A percentile compares a stretch with the other conserved stretches of the same genome.
Conservation (phyloP, 768 basidiomycete species). For the Tricholoma matsutake region DNA sequence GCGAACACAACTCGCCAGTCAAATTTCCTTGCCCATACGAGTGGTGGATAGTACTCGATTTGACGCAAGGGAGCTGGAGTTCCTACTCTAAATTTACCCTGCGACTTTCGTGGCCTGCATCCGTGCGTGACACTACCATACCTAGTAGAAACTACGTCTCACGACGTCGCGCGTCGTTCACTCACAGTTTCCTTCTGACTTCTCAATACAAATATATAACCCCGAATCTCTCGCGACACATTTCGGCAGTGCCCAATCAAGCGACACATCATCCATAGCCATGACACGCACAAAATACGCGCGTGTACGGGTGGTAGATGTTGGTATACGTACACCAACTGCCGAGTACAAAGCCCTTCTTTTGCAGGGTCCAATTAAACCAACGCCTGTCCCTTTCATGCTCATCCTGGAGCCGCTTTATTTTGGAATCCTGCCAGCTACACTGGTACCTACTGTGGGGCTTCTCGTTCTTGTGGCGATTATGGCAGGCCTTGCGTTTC, state of each 20-base stretch:
- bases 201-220: constrained; percentile 37
- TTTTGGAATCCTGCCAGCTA: constrained; percentile 56
- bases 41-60: constrained; percentile 46
- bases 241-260: constrained; percentile 8
- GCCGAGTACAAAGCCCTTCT: constrained; percentile 6
- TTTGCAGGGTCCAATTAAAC: constrained; percentile 13
- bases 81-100: constrained; percentile 45
- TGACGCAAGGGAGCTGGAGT: constrained; percentile 39
- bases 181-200: constrained; percentile 43
- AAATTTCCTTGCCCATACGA: constrained; percentile 36
- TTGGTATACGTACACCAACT: constrained; percentile 48
- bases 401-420: constrained; percentile 58
- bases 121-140: constrained; percentile 34
- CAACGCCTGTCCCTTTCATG: constrained; percentile 43
- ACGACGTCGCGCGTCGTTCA: background rate
- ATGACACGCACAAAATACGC: constrained; percentile 49
- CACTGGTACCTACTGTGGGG: constrained; percentile 38
- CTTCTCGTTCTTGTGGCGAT: constrained; percentile 27
- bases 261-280: constrained; percentile 4
- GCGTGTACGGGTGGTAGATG: constrained; percentile 51
- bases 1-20: constrained; percentile 25
- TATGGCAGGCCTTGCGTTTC: constrained; percentile 21
- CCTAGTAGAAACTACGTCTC: background rate
- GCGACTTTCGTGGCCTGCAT: constrained; percentile 55
- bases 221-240: constrained; percentile 25